Conservation (phyloP, 1,284 basidiomycete species). For the Mycena citricolor region DNA sequence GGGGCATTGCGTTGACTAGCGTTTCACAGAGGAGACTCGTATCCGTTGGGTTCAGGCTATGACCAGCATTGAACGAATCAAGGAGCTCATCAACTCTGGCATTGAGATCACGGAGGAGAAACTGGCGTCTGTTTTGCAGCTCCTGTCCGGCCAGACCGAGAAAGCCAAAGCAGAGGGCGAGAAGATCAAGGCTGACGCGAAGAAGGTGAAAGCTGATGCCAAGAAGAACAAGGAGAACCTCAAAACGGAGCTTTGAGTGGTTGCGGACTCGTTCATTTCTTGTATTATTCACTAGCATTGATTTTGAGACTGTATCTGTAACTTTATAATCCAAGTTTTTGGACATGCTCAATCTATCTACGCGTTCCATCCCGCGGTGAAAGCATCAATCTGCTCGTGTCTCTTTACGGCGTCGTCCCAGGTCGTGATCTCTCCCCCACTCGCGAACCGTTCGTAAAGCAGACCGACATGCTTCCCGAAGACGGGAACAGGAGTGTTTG, state of each 20-base stretch:
- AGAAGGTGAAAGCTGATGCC: slow-evolving; percentile 4
- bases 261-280: no score
- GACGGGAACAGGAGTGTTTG: no score
- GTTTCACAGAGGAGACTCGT: slow-evolving; percentile 63
- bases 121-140: slow-evolving; percentile 43
- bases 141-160: slow-evolving; percentile 45
- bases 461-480: slow-evolving; percentile 1
- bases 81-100: slow-evolving; percentile 59
- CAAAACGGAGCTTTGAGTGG: slow-evolving; percentile 5
- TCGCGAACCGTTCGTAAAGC: slow-evolving; percentile 15
- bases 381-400: slow-evolving; percentile 17
- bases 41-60: slow-evolving; percentile 79
- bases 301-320: no score
- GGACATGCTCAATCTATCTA: no score
- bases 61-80: slow-evolving; percentile 54
- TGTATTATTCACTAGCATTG: no score
- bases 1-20: slow-evolving; percentile 1
- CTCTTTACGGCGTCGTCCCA: slow-evolving; percentile 13
- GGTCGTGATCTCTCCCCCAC: slow-evolving; percentile 10
- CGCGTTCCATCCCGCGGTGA: no score
- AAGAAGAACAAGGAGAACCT: slow-evolving; percentile 8
- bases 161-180: slow-evolving; percentile 30
- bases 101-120: slow-evolving; percentile 71
- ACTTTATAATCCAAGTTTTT: no score
- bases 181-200: slow-evolving; percentile 21